Evolutionary conservation across 805 yeast genomes (phyloP).

Genomic region (Maudiozyma bulderi): DNA sequence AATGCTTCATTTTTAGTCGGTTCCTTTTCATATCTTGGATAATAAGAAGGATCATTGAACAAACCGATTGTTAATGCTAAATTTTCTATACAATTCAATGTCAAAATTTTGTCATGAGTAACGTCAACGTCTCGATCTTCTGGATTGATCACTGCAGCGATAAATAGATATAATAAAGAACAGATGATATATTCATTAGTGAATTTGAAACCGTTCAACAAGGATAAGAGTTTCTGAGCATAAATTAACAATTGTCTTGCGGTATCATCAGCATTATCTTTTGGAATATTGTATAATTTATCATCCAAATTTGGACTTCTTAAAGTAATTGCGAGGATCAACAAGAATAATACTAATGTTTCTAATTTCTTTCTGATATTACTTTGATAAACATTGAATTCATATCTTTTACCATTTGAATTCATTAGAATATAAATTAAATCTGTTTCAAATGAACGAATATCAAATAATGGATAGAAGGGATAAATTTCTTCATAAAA

Average conservation of each 20-base stretch:
- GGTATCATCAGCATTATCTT: background rate
- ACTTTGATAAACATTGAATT: constrained; percentile 4
- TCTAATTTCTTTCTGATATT: constrained; percentile 5
- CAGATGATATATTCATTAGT: constrained; percentile 10
- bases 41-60: constrained; percentile 8
- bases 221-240: constrained; percentile 8
- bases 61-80: constrained; percentile 10
- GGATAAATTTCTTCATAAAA: constrained; percentile 19
- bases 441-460: constrained; percentile 6
- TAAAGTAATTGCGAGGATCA: constrained; percentile 4
- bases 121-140: constrained; percentile 4
- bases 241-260: constrained; percentile 7
- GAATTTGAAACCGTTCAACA: constrained; percentile 9
- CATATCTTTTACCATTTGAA: constrained; percentile 1
- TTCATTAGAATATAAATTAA: background rate
- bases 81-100: constrained; percentile 5
- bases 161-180: constrained; percentile 8
- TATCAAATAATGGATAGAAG: constrained; percentile 15
- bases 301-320: constrained; percentile 1
- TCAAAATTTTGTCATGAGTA: constrained; percentile 5
- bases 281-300: background rate
- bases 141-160: constrained; percentile 10
- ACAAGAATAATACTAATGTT: constrained; percentile 5
- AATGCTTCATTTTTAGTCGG: background rate
- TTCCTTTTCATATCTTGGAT: constrained; percentile 3